Evolutionary conservation across 176 grass and related monocot species (phyloP).

Genomic region (Olyra latifolia): DNA sequence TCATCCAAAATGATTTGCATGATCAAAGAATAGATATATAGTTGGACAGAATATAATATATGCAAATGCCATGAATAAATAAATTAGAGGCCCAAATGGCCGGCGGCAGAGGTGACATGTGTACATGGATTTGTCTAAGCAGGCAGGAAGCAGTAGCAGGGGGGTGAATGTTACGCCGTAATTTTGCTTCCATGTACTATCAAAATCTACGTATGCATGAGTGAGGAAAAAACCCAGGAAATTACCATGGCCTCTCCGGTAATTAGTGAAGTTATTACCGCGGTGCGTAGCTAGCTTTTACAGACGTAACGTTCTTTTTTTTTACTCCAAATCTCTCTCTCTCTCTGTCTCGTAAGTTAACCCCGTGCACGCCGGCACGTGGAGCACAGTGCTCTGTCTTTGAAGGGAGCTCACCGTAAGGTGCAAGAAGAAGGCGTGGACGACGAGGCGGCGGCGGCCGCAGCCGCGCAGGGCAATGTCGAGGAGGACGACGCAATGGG

Average conservation of each 20-base stretch:
- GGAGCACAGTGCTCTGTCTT: neutral
- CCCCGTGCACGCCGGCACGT: neutral
- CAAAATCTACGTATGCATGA: neutral
- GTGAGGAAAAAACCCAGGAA: neutral
- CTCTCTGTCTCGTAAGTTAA: neutral
- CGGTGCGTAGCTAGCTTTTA: neutral
- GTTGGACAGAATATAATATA: neutral
- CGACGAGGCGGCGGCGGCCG: neutral
- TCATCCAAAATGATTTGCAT: neutral
- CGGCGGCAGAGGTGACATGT: neutral
- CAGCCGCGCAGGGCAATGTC: constrained; percentile 40
- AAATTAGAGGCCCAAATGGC: neutral
- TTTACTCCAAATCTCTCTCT: neutral
- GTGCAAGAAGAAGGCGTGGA: constrained; percentile 11
- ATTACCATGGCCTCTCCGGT: neutral
- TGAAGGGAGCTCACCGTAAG: constrained; percentile 34
- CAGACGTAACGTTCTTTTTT: neutral
- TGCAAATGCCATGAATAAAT: neutral
- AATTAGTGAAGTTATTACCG: neutral
- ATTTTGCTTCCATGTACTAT: neutral
- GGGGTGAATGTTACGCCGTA: no score
- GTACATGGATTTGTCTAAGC: neutral
- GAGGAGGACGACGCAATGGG: neutral
- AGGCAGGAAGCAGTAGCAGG: neutral
- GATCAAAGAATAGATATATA: neutral